Base-by-base conservation (phyloP, 2,329 filamentous ascomycete genomes). In the Neocatenulostroma microsporum region DNA sequence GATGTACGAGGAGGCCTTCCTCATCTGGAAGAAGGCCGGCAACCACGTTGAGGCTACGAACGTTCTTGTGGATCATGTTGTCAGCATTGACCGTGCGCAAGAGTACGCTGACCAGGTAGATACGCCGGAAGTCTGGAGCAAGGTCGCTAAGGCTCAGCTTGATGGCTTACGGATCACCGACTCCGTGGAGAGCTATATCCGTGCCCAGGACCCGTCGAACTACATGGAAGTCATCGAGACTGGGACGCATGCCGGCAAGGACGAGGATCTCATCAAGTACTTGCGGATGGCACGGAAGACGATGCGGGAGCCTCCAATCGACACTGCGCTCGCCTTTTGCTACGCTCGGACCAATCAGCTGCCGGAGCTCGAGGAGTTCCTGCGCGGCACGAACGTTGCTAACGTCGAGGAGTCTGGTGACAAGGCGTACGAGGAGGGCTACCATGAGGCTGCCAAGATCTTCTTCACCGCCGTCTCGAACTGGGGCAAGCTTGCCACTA, bases 401-500 rank as follows among this genome's bases (percentile, higher is more conserved):
- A 88, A 98, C 61, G 75, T 96, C 36, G 91, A 98, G 61, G 84
- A 91, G 51, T 96, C 87, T 41, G 91, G 91, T 70, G 91, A 98
- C 73, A 95, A 95, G 72, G 89, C 91, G 15, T 96, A 94, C 51
- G 83, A 80, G 46, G 91, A 98, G 66, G 89, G 89, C 42, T 80
- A 85, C 57, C 89, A 91, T 57, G 83, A 96, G 70, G 91, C 91
- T 28, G 86, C 91, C 48, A 98, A 98, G 77, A 96, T 98, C 57
- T 98, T 96, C 75, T 98, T 80, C 70, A 86, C 79, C 38, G 96
- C 85, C 68, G 94, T 98, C 60, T 98, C 91, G 37, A 98, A 98
- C 75, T 98, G 91, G 91, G 89, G 89, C 38, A 98, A 98, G 72
- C 80, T 98, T 54, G 88, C 91, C 11, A 96, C 91, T 9, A 98